Evolutionary conservation across 352 stramenopile species (phyloP).

Genomic region (Pythium rhizo-oryzae): DNA sequence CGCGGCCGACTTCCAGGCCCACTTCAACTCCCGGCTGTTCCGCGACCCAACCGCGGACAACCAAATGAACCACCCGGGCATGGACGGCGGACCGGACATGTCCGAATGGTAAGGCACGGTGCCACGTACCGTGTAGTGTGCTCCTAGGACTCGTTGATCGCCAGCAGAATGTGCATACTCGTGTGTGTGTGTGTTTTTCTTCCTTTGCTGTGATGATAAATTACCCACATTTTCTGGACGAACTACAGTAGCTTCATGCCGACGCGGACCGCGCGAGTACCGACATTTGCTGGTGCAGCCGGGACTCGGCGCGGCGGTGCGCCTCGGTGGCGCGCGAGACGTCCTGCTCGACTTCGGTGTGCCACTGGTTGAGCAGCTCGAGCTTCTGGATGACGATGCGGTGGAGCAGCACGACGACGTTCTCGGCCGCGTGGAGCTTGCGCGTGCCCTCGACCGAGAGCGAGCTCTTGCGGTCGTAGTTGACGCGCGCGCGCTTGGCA

Average conservation of each 20-base stretch:
- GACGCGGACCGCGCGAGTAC: constrained; percentile 58
- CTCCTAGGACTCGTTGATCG: neutral
- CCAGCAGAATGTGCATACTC: constrained; percentile 11
- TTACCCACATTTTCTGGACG: constrained; percentile 10
- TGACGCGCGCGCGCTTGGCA: constrained; percentile 58
- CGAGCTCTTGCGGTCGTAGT: constrained; percentile 60
- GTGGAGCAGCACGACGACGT: constrained; percentile 72
- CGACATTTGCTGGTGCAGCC: constrained; percentile 68
- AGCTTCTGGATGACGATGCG: constrained; percentile 80
- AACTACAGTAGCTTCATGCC: constrained; percentile 10
- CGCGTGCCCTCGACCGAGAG: constrained; percentile 59
- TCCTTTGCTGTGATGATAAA: constrained; percentile 18
- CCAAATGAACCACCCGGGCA: constrained; percentile 34
- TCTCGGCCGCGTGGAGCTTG: constrained; percentile 67
- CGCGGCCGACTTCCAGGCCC: constrained; percentile 46
- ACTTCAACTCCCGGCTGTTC: constrained; percentile 43
- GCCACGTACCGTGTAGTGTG: neutral
- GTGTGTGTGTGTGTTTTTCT: constrained; percentile 9
- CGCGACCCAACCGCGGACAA: constrained; percentile 41
- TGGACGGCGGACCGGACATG: constrained; percentile 65
- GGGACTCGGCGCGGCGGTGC: constrained; percentile 52
- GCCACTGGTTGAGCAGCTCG: constrained; percentile 70
- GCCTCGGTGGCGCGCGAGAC: constrained; percentile 48
- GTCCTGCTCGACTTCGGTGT: constrained; percentile 56
- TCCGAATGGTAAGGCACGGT: constrained; percentile 38